These are phyloP conservation scores for Bruguiera gymnorhiza DNA, from an alignment of 345 rosid species.

Conservation along the genomic window DNA sequence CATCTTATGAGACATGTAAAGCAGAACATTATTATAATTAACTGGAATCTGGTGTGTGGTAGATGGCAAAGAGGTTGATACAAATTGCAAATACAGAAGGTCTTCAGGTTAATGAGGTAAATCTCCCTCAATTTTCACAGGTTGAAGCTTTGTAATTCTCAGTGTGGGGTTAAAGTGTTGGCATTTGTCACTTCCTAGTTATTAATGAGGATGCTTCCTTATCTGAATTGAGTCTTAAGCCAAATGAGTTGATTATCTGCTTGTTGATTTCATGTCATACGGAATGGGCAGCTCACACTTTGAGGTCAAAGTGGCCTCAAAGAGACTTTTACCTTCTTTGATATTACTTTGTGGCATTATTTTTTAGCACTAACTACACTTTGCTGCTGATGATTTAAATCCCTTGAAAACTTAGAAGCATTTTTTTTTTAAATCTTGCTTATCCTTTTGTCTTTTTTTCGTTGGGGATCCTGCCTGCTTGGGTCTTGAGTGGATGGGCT, in stretches of 20 bases:
- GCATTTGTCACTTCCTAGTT: background rate
- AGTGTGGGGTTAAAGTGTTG: background rate
- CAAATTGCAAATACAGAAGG: constrained; percentile 83
- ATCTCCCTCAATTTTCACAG: constrained; percentile 8
- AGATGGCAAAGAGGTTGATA: constrained; percentile 96
- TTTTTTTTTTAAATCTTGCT: too few relatives aligned
- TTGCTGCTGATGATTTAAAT: too few relatives aligned
- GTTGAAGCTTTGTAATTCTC: constrained; percentile 10
- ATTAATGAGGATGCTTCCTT: background rate
- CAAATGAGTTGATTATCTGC: background rate
- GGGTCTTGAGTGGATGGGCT: too few relatives aligned
- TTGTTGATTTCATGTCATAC: too few relatives aligned
- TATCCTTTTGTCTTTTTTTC: too few relatives aligned
- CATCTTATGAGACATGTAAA: background rate
- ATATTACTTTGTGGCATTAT: background rate
- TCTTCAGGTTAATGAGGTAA: constrained; percentile 74
- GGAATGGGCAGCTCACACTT: too few relatives aligned
- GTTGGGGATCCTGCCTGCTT: too few relatives aligned
- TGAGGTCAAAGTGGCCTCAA: too few relatives aligned
- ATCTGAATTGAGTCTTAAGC: background rate
- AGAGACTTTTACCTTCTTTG: background rate
- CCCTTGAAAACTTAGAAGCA: too few relatives aligned
- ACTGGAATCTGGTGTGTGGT: constrained; percentile 30
- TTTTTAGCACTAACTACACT: background rate
- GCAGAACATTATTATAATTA: constrained; percentile 7